These are phyloP conservation scores for Euphorbia corollata DNA, from an alignment of 441 rosid genomes.

Conservation along the genomic window DNA sequence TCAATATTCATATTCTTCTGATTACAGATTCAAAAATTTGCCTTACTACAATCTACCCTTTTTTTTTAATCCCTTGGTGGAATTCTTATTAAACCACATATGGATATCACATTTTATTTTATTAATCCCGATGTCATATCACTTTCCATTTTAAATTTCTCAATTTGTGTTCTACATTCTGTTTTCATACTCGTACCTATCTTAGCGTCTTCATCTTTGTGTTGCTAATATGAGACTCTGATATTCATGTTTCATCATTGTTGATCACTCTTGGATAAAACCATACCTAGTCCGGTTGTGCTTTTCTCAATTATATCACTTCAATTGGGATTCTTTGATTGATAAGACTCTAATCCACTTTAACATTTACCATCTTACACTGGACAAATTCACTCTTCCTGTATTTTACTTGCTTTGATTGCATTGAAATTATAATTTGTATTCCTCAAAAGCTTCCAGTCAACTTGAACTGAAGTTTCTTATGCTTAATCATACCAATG, in stretches of 20 bases:
- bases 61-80: not conserved
- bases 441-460: not conserved
- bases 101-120: not conserved
- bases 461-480: not conserved
- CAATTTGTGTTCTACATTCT: too few relatives aligned
- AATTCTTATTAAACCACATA: not conserved
- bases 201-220: not conserved
- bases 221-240: not conserved
- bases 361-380: too few relatives aligned
- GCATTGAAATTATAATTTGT: not conserved
- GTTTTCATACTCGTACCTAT: not conserved
- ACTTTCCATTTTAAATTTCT: not conserved
- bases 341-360: too few relatives aligned
- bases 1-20: not conserved
- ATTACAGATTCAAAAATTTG: not conserved
- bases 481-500: not conserved
- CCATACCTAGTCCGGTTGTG: not conserved
- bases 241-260: not conserved
- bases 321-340: not conserved
- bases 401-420: not conserved
- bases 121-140: not conserved
- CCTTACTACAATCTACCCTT: not conserved
- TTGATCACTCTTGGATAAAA: not conserved
- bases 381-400: not conserved
- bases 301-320: not conserved